phyloP scores from a whole-genome alignment of 345 rosid genomes.

The Cardamine occulta region DNA sequence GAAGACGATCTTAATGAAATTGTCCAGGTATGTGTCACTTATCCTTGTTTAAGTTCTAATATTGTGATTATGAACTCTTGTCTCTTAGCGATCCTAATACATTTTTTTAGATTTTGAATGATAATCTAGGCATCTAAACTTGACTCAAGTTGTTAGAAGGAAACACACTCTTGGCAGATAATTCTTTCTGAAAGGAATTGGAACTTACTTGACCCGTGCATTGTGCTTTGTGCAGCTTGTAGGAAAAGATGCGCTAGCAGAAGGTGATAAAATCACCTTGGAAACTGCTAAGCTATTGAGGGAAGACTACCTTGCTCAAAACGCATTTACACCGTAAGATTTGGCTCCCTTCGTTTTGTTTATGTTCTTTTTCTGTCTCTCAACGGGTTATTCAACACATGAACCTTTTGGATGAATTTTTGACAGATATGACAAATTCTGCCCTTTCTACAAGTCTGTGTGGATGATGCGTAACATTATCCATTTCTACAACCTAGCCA shows the following conservation, averaged over 20 bases:
- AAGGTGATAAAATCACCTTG: constrained; percentile 89
- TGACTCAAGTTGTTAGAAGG: not conserved
- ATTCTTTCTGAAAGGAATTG: not conserved
- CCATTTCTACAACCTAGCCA: constrained; percentile 93
- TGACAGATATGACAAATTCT: constrained; percentile 89
- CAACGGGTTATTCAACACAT: not conserved
- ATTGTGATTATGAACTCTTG: not conserved
- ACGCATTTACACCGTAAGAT: constrained; percentile 97
- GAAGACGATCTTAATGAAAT: constrained; percentile 99
- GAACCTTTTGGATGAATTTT: constrained; percentile 29
- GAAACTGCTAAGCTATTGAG: constrained; percentile 99
- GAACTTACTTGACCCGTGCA: constrained; percentile 17
- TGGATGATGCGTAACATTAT: constrained; percentile 99
- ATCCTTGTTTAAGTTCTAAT: not conserved
- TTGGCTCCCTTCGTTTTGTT: constrained; percentile 13
- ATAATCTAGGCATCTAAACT: constrained; percentile 12
- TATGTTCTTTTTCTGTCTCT: not conserved
- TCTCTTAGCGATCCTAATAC: not conserved
- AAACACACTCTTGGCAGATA: not conserved
- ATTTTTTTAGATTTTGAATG: not conserved
- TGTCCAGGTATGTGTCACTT: constrained; percentile 72
- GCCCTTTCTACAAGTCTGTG: constrained; percentile 99
- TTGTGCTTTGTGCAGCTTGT: constrained; percentile 71
- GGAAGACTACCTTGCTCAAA: constrained; percentile 99
- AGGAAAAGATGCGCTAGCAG: constrained; percentile 99